Percentiles rank a stretch among this genome's conserved stretches.
Evolutionary conservation across 345 rosid species (phyloP).

Genomic region (Populus davidiana): DNA sequence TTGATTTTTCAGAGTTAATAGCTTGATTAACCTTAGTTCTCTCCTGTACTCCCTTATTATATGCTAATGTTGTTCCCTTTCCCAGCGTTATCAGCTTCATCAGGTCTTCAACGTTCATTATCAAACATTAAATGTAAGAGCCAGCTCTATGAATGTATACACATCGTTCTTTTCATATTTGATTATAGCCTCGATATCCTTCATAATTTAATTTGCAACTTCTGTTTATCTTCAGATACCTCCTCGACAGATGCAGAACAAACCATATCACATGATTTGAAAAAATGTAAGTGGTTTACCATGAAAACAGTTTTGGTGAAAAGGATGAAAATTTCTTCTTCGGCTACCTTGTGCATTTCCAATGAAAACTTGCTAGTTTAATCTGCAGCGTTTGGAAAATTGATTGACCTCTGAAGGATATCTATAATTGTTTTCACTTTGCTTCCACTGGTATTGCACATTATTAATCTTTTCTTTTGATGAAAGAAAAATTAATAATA

Average conservation of each 20-base stretch:
- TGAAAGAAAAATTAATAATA: too few relatives aligned
- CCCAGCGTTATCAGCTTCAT: conserved; percentile 56
- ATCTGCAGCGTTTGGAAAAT: not conserved
- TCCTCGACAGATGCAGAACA: conserved; percentile 19
- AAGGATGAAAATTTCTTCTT: not conserved
- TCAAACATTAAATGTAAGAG: conserved; percentile 46
- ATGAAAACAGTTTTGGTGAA: not conserved
- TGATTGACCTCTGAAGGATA: too few relatives aligned
- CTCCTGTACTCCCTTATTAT: not conserved
- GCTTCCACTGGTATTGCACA: too few relatives aligned
- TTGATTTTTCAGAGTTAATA: not conserved
- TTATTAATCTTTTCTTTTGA: too few relatives aligned
- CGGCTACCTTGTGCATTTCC: not conserved
- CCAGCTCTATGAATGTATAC: conserved; percentile 1
- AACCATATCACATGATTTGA: conserved; percentile 24
- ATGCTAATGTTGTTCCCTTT: not conserved
- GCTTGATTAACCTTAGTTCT: not conserved
- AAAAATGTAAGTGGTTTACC: conserved; percentile 39
- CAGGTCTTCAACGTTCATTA: conserved; percentile 41
- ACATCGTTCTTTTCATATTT: not conserved
- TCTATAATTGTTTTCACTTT: too few relatives aligned
- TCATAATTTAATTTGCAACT: conserved; percentile 1
- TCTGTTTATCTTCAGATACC: conserved; percentile 37
- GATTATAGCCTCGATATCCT: not conserved
- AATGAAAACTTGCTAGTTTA: not conserved